Evolutionary conservation across 2,329 filamentous ascomycete genomes (phyloP).

Genomic region (Ceratocystis destructans): DNA sequence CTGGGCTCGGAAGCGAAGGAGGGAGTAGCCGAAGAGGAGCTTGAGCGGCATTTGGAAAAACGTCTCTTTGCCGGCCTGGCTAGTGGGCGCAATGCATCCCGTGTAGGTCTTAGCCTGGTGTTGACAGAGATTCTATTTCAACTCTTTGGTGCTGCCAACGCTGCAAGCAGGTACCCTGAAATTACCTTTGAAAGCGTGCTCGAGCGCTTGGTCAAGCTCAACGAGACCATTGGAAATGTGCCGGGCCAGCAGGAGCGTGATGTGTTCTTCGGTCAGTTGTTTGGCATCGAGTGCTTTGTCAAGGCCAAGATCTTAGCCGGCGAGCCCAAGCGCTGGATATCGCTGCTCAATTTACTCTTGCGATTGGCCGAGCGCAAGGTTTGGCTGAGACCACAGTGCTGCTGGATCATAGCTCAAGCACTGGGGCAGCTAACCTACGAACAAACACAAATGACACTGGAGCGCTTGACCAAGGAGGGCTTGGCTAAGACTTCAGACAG

Average conservation of each 20-base stretch:
- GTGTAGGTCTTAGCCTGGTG: conserved; percentile 79
- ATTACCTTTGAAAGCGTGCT: conserved; percentile 44
- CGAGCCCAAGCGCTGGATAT: conserved; percentile 43
- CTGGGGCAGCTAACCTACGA: conserved; percentile 47
- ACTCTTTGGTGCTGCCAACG: conserved; percentile 43
- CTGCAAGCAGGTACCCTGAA: conserved; percentile 35
- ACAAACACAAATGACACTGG: conserved; percentile 48
- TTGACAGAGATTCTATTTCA: conserved; percentile 67
- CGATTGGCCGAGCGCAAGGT: conserved; percentile 66
- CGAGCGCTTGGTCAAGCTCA: conserved; percentile 41
- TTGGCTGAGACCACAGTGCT: conserved; percentile 81
- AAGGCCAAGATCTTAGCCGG: conserved; percentile 60
- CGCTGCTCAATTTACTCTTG: conserved; percentile 59
- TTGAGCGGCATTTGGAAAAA: conserved; percentile 47
- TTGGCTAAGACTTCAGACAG: conserved; percentile 75
- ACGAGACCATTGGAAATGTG: conserved; percentile 38
- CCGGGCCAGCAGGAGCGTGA: conserved; percentile 69
- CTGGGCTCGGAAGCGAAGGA: conserved; percentile 28
- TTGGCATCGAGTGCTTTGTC: conserved; percentile 75
- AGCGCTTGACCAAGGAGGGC: conserved; percentile 47
- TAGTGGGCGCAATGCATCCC: conserved; percentile 76
- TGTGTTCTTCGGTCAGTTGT: conserved; percentile 70
- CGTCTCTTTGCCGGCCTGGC: conserved; percentile 76
- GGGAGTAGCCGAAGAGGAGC: conserved; percentile 35
- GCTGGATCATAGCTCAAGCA: conserved; percentile 64